Evolutionary conservation across 305 asterid genomes (phyloP), one percentile per base, ranked within the genome.

Genomic region (Striga hermonthica): DNA sequence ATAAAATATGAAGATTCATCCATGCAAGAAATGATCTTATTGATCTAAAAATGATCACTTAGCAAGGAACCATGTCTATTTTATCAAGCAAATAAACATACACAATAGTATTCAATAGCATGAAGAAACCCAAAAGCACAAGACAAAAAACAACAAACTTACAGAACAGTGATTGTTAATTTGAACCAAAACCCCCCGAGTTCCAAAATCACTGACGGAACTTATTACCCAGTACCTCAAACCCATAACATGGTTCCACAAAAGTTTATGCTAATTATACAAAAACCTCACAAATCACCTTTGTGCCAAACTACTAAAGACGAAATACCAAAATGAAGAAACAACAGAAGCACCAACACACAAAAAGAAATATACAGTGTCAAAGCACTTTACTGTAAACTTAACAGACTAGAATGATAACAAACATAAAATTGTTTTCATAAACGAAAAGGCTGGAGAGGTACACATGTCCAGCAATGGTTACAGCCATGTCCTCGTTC

Each of bases 401-500:
- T 57, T 22, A 22, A 22, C 31, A 22, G 31, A 22, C 31, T 22
- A 2, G 1, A 22, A 22, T 2, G 31, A 22, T 22, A 70, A 66
- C 64, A 71, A 55, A 59, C 5, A 57, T 56, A 57, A 68, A 49
- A 15, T 14, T 68, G 37, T 49, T 59, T 63, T 71, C 77, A 65
- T 72, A 71, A 74, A 80, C 37, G 48, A 65, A 68, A 75, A 48
- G 35, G 12, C 60, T 16, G 14, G 68, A 62, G 44, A 53, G 50
- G 69, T 62, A 70, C n/a, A 63, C 60, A 16, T 61, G 68, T 71
- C 54, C 80, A 72, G 43, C 72, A 39, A 48, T 58, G 65, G 70
- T 44, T 56, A 67, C 63, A 62, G 69, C 43, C 72, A 56, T 67
- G 72, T 66, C 66, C 63, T 48, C 48, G 9, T 13, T 35, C 52